Evolutionary conservation across 441 rosid species (phyloP), one percentile per base, ranked within the genome.

Genomic region (Manihot esculenta): DNA sequence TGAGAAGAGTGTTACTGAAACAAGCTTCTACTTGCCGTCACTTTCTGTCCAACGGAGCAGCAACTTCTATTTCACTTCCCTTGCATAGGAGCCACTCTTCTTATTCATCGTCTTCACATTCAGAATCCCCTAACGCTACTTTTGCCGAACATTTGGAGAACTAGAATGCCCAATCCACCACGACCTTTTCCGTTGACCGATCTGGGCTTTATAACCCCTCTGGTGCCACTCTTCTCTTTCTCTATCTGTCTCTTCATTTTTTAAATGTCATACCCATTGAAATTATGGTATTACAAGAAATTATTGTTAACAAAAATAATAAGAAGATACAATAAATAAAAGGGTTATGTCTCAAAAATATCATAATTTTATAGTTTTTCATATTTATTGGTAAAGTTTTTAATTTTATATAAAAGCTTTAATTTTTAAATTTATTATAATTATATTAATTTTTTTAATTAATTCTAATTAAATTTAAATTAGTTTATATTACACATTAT

Each of bases 161-260:
- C 71, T 68, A 63, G 20, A 12, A 57, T 12, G 20, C 38, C 18
- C 67, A 71, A 51, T 72, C 82, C 42, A 0, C 83, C 56, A 72
- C 80, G 51, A 70, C 90, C 54, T 77, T 93, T 71, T 89, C 94
- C 79, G 65, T 93, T 23, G 96, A 91, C 60, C 97, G 96, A 48
- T 89, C 97, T 10, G 80, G 80, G 55, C 97, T 91, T 65, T 82
- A 62, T 74, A 82, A 70, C 59, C 86, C 84, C 18, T 78, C 91
- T 13, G 91, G 96, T 91, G 50, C 42, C 62, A 26, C 23, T 45
- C 5, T 30, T 38, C 15, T 38, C 5, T 20, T 9, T 30, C 20
- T n/a, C 45, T 23, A 18, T 23, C 3, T 35, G 2, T 30, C 35
- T 2, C 35, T 0, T 18, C 30, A 15, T 6, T n/a, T 27, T 51